These are phyloP conservation scores for Cantharellus anzutake DNA, from an alignment of 768 basidiomycete genomes.

Conservation along the genomic window DNA sequence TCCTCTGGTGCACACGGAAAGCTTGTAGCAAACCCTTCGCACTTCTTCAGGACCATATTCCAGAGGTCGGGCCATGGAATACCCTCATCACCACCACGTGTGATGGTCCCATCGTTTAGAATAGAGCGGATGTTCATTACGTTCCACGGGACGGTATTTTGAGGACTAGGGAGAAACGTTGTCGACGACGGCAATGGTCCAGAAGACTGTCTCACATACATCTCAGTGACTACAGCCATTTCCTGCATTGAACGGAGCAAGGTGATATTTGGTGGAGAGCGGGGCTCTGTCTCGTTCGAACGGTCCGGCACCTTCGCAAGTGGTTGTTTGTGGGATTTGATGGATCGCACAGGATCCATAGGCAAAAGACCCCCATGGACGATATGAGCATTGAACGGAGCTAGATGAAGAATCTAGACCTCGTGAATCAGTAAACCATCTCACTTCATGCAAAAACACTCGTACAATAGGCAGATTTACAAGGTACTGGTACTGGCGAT, in stretches of 20 bases:
- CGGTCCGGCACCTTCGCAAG: slow-evolving; percentile 38
- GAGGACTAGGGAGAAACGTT: slow-evolving; percentile 19
- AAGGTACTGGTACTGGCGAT: slow-evolving; percentile 49
- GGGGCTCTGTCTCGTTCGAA: slow-evolving; percentile 1
- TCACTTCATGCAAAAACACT: no score
- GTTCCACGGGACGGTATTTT: slow-evolving; percentile 63
- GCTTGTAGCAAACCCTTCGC: slow-evolving; percentile 27
- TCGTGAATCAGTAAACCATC: no score
- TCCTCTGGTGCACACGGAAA: not conserved
- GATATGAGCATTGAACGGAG: slow-evolving; percentile 53
- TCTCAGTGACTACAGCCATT: slow-evolving; percentile 36
- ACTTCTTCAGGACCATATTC: slow-evolving; percentile 43
- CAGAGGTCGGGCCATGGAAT: slow-evolving; percentile 61
- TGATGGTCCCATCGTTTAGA: slow-evolving; percentile 23
- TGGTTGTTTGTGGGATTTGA: slow-evolving; percentile 41
- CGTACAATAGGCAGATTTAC: slow-evolving; percentile 43
- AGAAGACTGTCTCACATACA: slow-evolving; percentile 15
- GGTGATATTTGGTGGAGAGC: slow-evolving; percentile 3
- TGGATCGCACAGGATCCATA: slow-evolving; percentile 37
- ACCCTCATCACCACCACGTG: slow-evolving; percentile 26
- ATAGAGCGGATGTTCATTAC: slow-evolving; percentile 54
- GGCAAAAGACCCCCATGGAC: slow-evolving; percentile 75
- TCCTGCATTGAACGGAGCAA: slow-evolving; percentile 44
- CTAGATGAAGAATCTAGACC: slow-evolving; percentile 33
- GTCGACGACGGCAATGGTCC: not conserved